Evolutionary conservation across 108 stramenopile genomes (phyloP).

Genomic region (Cylindrotheca closterium): DNA sequence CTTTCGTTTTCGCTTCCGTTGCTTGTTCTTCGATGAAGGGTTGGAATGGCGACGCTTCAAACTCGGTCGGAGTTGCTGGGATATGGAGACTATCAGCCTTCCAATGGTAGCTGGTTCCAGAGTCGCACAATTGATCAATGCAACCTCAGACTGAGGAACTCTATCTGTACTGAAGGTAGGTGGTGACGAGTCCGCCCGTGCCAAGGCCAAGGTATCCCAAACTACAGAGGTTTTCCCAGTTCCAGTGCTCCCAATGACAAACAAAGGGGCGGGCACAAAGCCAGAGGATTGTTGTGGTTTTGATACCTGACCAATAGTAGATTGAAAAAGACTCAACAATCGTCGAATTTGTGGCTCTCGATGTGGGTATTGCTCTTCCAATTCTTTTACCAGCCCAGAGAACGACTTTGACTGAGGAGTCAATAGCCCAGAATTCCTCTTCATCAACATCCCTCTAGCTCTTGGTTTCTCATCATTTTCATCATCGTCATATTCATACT

Average conservation of each 20-base stretch:
- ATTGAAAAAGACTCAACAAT: slow-evolving; percentile 7
- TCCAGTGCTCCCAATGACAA: slow-evolving; percentile 54
- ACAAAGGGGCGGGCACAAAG: slow-evolving; percentile 62
- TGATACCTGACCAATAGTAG: background rate
- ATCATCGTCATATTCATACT: background rate
- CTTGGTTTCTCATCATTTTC: background rate
- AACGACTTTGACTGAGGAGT: too few relatives aligned
- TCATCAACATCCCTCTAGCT: slow-evolving; percentile 10
- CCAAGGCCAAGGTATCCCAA: slow-evolving; percentile 32
- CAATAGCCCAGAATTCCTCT: too few relatives aligned
- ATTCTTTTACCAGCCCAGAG: background rate
- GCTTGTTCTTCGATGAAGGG: too few relatives aligned
- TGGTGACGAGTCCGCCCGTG: background rate
- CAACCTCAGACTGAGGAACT: slow-evolving; percentile 10
- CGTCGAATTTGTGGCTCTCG: slow-evolving; percentile 19
- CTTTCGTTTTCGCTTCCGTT: too few relatives aligned
- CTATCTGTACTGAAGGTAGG: background rate
- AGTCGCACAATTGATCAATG: slow-evolving; percentile 70
- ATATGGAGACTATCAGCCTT: slow-evolving; percentile 10
- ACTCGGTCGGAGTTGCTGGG: slow-evolving; percentile 14
- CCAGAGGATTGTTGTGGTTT: background rate
- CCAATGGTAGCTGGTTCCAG: slow-evolving; percentile 23
- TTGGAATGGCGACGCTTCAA: background rate
- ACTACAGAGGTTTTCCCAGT: slow-evolving; percentile 63
- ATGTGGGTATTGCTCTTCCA: slow-evolving; percentile 17